Evolutionary conservation across 106 monocot genomes (phyloP), one percentile per base, ranked within the genome.

Genomic region (Dendrobium nobile): DNA sequence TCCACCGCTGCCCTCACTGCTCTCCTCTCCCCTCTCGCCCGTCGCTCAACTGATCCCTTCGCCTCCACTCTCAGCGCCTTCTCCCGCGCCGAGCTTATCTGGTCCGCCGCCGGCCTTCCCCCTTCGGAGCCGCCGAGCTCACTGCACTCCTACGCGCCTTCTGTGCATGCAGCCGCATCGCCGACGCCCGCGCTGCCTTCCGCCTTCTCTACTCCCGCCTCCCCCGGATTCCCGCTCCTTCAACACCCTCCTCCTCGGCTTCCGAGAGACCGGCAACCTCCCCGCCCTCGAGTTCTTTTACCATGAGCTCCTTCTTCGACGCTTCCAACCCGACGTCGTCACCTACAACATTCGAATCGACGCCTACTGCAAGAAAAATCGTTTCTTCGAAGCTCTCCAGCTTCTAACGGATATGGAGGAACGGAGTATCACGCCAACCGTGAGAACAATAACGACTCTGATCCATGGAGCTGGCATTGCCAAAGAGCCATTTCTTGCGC

Each of bases 261-360:
- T 97, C 86, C 92, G 91, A 82, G 85, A 89, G 61, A 65, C 94
- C 20, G 85, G 92, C 5, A 54, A 94, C 72, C 17, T 90, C n/a
- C 67, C 80, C 5, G 90, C 94, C 0, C 56, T 94, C 28, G 92
- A 98, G 41, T 47, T 88, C 27, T 94, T 98, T 82, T 94, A 84
- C 58, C 87, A 94, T 27, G 94, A 95, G 8, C 82, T 82, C 72
- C 54, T 88, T 10, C 18, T 82, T 43, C 79, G 94, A 7, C 92
- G 94, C 6, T 97, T 94, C 77, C 76, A 79, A 11, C 96, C 96
- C 0, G 86, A 94, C 65, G 83, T 80, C 6, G 87, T 94, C 40
- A 89, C 87, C 22, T 97, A 85, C 79, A 94, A 92, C 55, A 87
- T 97, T 7, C 74, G 92, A 72, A 94, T 97, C 56, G 94, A 94